phyloP scores from a whole-genome alignment of 2,329 filamentous ascomycete genomes.

The Coniella lustricola region DNA sequence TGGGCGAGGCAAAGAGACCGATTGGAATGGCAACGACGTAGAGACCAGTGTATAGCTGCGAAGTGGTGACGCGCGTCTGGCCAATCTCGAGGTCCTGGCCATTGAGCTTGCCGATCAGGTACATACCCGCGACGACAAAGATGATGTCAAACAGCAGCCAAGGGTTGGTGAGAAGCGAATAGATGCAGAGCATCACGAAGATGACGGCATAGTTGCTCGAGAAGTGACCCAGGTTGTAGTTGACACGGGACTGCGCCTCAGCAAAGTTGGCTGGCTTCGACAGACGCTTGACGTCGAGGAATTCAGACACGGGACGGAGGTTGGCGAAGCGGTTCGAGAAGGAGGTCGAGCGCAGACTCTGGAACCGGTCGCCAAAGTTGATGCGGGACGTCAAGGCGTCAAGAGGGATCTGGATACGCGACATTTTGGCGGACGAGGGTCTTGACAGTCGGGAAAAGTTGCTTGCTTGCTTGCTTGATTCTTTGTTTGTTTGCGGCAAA shows the following conservation, averaged over 20 bases:
- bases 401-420: constrained; percentile 85
- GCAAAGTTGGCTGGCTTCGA: constrained; percentile 89
- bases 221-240: constrained; percentile 96
- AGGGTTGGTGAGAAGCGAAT: constrained; percentile 84
- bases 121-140: constrained; percentile 80
- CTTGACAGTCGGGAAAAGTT: too few relatives aligned
- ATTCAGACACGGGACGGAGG: constrained; percentile 83
- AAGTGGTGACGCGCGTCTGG: constrained; percentile 73
- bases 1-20: constrained; percentile 75
- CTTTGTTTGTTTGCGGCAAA: too few relatives aligned
- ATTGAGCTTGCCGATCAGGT: constrained; percentile 81
- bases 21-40: constrained; percentile 78
- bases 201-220: constrained; percentile 96
- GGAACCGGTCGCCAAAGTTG: constrained; percentile 79
- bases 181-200: constrained; percentile 92
- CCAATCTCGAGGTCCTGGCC: constrained; percentile 85
- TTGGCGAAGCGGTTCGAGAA: constrained; percentile 82
- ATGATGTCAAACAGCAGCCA: constrained; percentile 87
- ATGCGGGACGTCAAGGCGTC: constrained; percentile 87
- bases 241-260: constrained; percentile 85
- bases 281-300: constrained; percentile 90
- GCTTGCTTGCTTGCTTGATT: too few relatives aligned
- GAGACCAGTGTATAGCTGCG: constrained; percentile 88
- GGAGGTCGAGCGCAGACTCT: constrained; percentile 71
- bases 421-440: constrained; percentile 46